Evolutionary conservation across 768 basidiomycete genomes (phyloP), one percentile per base, ranked within the genome.

Genomic region (Naganishia vishniacii): DNA sequence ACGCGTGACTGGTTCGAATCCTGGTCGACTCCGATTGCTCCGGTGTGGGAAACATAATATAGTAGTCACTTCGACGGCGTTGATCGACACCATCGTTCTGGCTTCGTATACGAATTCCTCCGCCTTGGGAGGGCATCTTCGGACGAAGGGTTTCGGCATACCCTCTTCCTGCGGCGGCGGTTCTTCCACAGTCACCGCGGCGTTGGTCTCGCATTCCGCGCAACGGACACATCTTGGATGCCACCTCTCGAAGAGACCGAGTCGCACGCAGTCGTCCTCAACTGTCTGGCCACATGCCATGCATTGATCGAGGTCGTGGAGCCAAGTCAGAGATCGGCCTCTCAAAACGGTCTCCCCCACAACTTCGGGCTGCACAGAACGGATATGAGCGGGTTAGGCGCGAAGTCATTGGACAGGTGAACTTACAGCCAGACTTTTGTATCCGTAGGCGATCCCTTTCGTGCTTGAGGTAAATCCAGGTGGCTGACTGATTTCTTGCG

Each of bases 211-310:
- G 28, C 67, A 58, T 31, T 71, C 68, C 46, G 77, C 80, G 69
- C 95, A 99, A 64, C 87, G 85, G n/a, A 99, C 80, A 75, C 95
- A 99, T 32, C 88, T 82, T 1, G 91, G 89, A 78, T 99, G 95
- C 95, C 95, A 98, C 48, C 94, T 83, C 72, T 91, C 87, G 79
- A 92, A 94, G n/a, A 91, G 93, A 34, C 92, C 95, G 29, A 94
- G 79, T 63, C 95, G 83, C 47, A 91, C 88, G 72, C 95, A 98
- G 69, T 98, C 95, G 75, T 99, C 95, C 78, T 99, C 95, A 25
- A 99, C 90, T 0, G 94, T 94, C 67, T 85, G 80, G 45, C 83
- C 82, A 77, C 95, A 99, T 72, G 84, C 86, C 56, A 91, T 84
- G 73, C 95, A 99, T 42, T 92, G 83, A 79, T 99, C 95, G 18